phyloP scores from a whole-genome alignment of 306 rosid species.

The Castanospermum australe region DNA sequence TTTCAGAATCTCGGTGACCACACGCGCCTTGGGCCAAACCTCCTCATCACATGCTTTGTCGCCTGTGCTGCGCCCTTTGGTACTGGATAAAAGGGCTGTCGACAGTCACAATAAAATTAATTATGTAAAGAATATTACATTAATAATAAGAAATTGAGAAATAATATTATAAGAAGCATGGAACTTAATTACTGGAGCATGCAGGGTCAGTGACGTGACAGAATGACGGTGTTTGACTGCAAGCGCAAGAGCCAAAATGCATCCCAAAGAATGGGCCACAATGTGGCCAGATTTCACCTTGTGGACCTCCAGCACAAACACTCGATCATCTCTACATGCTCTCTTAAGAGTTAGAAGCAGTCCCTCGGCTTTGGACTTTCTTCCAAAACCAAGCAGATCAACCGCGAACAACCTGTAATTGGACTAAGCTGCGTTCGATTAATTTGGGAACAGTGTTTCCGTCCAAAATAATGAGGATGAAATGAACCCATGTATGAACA shows the following conservation, averaged over 20 bases:
- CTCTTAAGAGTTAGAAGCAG: conserved; percentile 74
- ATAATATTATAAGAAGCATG: not conserved
- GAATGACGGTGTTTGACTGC: conserved; percentile 72
- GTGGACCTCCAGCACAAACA: conserved; percentile 72
- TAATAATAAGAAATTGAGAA: not conserved
- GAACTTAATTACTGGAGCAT: conserved; percentile 69
- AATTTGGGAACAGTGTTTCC: conserved; percentile 82
- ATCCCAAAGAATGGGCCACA: conserved; percentile 94
- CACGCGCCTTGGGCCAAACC: conserved; percentile 83
- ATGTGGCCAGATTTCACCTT: conserved; percentile 80
- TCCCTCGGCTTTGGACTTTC: conserved; percentile 89
- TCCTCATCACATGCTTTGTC: conserved; percentile 79
- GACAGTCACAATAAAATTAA: too few species aligned
- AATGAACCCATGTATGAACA: conserved; percentile 93
- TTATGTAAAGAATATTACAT: too few species aligned
- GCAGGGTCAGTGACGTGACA: conserved; percentile 84
- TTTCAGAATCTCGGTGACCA: too few species aligned
- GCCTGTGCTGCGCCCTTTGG: conserved; percentile 70
- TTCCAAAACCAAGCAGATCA: conserved; percentile 90
- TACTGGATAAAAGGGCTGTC: conserved; percentile 32
- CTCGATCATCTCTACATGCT: conserved; percentile 88
- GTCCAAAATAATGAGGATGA: conserved; percentile 94
- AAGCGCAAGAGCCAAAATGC: conserved; percentile 86
- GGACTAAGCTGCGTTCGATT: conserved; percentile 49
- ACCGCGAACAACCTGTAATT: conserved; percentile 71